Percentiles rank a stretch among this genome's conserved stretches.
Conservation (phyloP, 345 rosid species). For the Hibiscus tridactylites region DNA sequence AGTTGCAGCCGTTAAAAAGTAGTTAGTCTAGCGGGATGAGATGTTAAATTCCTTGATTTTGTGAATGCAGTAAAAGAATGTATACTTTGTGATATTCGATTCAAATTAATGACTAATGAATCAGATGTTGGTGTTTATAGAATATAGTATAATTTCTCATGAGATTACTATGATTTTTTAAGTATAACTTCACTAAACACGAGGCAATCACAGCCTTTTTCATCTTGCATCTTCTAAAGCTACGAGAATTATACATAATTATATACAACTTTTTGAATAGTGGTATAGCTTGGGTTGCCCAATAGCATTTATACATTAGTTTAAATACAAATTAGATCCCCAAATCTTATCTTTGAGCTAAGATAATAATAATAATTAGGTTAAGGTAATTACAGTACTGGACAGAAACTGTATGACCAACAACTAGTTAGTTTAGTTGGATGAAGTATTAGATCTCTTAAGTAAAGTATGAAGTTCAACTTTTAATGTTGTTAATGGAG, state of each 20-base stretch:
- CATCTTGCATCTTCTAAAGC: not conserved
- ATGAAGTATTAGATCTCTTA: too few relatives aligned
- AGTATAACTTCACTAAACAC: too few relatives aligned
- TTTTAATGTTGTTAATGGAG: too few relatives aligned
- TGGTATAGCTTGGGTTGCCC: not conserved
- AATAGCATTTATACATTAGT: not conserved
- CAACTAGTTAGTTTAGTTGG: too few relatives aligned
- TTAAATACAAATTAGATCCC: constrained; percentile 6
- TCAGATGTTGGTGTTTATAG: too few relatives aligned
- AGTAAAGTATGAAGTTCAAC: too few relatives aligned
- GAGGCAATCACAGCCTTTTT: too few relatives aligned
- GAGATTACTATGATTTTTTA: not conserved
- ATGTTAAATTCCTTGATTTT: too few relatives aligned
- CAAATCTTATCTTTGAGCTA: constrained; percentile 2
- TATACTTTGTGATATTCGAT: too few relatives aligned
- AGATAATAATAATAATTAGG: not conserved
- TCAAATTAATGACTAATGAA: too few relatives aligned
- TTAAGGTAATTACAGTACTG: not conserved
- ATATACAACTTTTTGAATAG: constrained; percentile 8
- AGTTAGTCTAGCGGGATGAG: not conserved
- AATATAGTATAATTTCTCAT: not conserved
- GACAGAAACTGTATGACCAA: too few relatives aligned
- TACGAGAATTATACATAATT: not conserved
- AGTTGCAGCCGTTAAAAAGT: constrained; percentile 1
- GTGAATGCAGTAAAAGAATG: too few relatives aligned